A percentile compares a stretch with the other conserved stretches of the same genome.
Evolutionary conservation across 257 asterid species (phyloP).

Genomic region (Solanum ossicruentum): DNA sequence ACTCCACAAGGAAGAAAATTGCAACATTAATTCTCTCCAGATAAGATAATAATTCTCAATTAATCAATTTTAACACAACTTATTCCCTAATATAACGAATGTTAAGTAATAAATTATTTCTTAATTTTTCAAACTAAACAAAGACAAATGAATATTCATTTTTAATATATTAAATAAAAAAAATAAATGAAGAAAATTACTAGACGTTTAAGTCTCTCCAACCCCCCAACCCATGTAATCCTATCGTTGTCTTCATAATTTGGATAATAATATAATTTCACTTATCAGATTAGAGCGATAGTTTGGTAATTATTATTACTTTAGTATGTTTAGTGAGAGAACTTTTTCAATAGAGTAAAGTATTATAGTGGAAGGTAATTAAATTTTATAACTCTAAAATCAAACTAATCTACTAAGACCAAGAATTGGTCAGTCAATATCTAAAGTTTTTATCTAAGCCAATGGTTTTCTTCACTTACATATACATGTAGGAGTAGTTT

Average conservation of each 20-base stretch:
- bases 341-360: neutral
- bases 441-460: neutral
- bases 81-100: no score
- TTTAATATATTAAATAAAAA: no score
- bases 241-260: neutral
- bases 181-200: no score
- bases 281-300: neutral
- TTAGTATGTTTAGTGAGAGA: neutral
- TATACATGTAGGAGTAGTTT: no score
- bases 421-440: neutral
- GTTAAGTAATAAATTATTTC: no score
- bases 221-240: neutral
- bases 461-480: neutral
- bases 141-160: no score
- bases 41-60: no score
- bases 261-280: neutral
- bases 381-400: neutral
- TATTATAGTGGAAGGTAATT: neutral
- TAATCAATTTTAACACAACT: no score
- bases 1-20: no score
- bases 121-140: no score
- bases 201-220: no score
- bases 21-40: no score
- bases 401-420: neutral
- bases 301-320: neutral